These are phyloP conservation scores for Pavlovales sp. DNA, from an alignment of 208 protist species.

Conservation along the genomic window DNA sequence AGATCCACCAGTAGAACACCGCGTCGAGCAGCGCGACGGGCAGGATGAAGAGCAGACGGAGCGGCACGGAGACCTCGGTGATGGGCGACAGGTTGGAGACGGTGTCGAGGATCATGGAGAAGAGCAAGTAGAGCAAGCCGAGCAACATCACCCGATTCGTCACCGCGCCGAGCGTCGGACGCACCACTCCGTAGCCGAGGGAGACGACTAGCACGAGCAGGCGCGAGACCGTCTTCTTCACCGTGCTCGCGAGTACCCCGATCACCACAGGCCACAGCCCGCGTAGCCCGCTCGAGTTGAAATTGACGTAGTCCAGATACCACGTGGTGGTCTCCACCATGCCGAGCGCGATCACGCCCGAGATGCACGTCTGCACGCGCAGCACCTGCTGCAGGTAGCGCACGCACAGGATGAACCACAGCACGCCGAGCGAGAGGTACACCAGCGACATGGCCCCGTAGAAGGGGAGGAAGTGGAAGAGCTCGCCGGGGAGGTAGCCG, in stretches of 20 bases:
- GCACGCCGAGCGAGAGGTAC: background rate
- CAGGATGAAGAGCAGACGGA: constrained; percentile 15
- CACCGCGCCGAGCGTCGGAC: constrained; percentile 5
- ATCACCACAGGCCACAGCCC: background rate
- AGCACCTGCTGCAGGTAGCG: background rate
- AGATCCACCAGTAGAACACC: constrained; percentile 26
- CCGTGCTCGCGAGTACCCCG: background rate
- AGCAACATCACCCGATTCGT: background rate
- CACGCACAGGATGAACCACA: constrained; percentile 4
- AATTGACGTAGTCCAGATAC: constrained; percentile 15
- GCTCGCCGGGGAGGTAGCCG: constrained; percentile 27
- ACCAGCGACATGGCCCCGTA: background rate
- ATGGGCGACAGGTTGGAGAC: constrained; percentile 22
- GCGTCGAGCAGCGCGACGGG: constrained; percentile 11
- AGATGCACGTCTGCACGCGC: constrained; percentile 1
- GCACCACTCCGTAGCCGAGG: constrained; percentile 25
- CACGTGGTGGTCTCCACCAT: constrained; percentile 7
- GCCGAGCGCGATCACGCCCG: background rate
- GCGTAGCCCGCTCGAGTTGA: constrained; percentile 7
- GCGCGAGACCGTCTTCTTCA: constrained; percentile 27
- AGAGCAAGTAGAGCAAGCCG: background rate
- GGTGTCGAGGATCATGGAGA: constrained; percentile 3
- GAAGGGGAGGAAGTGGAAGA: constrained; percentile 29
- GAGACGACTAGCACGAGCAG: constrained; percentile 27
- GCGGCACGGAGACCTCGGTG: background rate